Base-by-base conservation (phyloP, 2,329 filamentous ascomycete genomes). In the Orbilia brochopaga region DNA sequence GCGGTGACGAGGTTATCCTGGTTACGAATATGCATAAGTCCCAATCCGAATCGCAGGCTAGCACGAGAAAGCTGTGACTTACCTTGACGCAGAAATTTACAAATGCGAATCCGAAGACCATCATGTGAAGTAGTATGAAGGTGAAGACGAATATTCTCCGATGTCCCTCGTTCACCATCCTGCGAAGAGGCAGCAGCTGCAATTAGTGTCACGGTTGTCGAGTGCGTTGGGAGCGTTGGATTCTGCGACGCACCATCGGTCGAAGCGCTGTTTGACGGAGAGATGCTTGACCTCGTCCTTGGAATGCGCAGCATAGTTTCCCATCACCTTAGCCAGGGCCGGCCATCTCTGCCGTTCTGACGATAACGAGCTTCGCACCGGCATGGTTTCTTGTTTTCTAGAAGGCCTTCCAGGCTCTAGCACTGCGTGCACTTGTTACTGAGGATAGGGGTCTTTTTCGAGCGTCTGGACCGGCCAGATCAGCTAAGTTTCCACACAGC, bases 81-180 rank as follows among this genome's bases (percentile, higher is more conserved):
- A 83, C 82, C 77, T 93, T 93, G 75, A 91, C 80, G 30, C 87
- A 83, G 78, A 91, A 94, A 79, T 93, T 88, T 79, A 92, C 85
- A 79, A 90, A 90, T 55, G 88, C 90, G 76, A 94, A 92, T 11
- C 85, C 84, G 78, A 93, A 94, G 44, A 94, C 86, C 81, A 92
- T 86, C 73, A 85, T 83, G 80, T 94, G 90, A 37, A 90, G 80
- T 50, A 89, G 78, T 76, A 89, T 84, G 80, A 93, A 94, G 57
- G 90, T 82, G 76, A 88, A 87, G 69, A 93, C 89, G 77, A 92
- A 91, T 76, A 93, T 84, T 86, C 89, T 84, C 78, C 89, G 85
- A 79, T 91, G 92, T 72, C 90, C 90, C 79, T 93, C 90, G 78
- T 93, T 93, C 73, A 93, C 88, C 90, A 94, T 92, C 90, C 79